Evolutionary conservation across 192 early-diverging fungal genomes (phyloP).

Genomic region (Rhizophagus prolifer): DNA sequence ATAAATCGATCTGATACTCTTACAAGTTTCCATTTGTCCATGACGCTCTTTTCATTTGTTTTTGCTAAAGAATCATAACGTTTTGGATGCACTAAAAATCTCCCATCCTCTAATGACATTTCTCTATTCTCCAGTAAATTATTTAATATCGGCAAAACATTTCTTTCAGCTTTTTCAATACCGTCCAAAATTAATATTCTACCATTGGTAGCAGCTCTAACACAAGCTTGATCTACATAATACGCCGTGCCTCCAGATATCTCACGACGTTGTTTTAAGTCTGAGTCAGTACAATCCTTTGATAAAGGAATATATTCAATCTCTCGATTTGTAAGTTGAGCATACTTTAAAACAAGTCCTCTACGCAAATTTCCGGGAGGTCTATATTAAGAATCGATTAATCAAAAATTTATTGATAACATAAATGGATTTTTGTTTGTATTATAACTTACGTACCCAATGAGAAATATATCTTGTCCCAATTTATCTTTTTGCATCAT

Average conservation of each 20-base stretch:
- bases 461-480: conserved; percentile 80
- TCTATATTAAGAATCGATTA: conserved; percentile 23
- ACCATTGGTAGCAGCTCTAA: conserved; percentile 63
- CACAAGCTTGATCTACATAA: conserved; percentile 61
- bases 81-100: conserved; percentile 69
- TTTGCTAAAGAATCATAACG: conserved; percentile 63
- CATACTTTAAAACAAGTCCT: conserved; percentile 67
- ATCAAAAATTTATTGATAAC: not conserved
- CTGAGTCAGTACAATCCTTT: conserved; percentile 73
- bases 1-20: conserved; percentile 65
- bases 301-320: conserved; percentile 75
- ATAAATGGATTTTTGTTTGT: not conserved
- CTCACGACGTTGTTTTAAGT: conserved; percentile 81
- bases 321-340: conserved; percentile 58
- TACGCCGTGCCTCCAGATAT: conserved; percentile 60
- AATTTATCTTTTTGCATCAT: conserved; percentile 84
- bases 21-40: conserved; percentile 62
- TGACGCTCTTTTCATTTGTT: conserved; percentile 46
- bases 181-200: conserved; percentile 62
- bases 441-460: conserved; percentile 45
- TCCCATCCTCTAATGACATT: conserved; percentile 80
- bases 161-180: conserved; percentile 81
- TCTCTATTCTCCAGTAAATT: conserved; percentile 86
- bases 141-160: conserved; percentile 82
- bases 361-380: conserved; percentile 71